Evolutionary conservation across 2,329 filamentous ascomycete species (phyloP), one percentile per base, ranked within the genome.

Genomic region (Exophiala spinifera): DNA sequence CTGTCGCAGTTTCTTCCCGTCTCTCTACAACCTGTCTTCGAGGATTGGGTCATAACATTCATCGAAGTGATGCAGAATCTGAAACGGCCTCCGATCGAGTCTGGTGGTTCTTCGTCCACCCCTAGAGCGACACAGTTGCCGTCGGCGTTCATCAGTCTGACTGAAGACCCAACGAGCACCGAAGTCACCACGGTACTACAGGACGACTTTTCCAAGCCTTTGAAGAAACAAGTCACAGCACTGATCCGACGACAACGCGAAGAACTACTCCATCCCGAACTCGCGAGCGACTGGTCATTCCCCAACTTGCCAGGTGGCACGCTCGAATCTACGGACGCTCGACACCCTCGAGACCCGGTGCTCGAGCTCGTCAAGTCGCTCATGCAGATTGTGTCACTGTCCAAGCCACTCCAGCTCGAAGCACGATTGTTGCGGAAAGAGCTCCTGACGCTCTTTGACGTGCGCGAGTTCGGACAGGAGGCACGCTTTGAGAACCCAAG

Each of bases 11-110:
- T 96, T 69, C 74, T 99, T 1, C 94, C 95, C 0, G 69, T 76
- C 0, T 84, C 87, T 3, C 78, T 99, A 46, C 91, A 97, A 66
- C 81, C 87, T 0, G 82, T 86, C 8, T 99, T 99, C 76, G 83
- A 91, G 59, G 86, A 95, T 64, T 96, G 91, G 90, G 84, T 96
- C 2, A 84, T 96, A 13, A 90, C 96, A 68, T 99, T 96, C 70
- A 88, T 99, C 62, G 85, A 96, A 62, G 79, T 96, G 51, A 96
- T 99, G 91, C 91, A 96, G 66, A 75, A 78, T 11, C 79, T 91
- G 58, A 99, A 97, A 72, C 83, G 85, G 4, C 86, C 88, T 33
- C 55, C 75, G 74, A 23, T 80, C 76, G 43, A 80, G 78, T 17
- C 74, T 79, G 53, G 88, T 77, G 2, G 85, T 86, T 42, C 79